Evolutionary conservation across 2,329 filamentous ascomycete species (phyloP).

Genomic region (Xylaria sp.): DNA sequence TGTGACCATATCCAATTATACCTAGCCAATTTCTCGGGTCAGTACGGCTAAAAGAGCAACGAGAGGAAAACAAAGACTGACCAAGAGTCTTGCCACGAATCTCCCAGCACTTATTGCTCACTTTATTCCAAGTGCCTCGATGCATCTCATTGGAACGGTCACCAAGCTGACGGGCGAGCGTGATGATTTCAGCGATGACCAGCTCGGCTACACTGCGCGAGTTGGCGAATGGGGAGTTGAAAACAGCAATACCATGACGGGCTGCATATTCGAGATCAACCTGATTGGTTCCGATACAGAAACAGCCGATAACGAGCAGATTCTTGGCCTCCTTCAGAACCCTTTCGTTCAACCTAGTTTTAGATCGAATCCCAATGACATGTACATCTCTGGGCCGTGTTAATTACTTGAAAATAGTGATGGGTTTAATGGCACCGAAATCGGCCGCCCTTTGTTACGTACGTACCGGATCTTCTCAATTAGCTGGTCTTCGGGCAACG

Average conservation of each 20-base stretch:
- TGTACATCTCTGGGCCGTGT: conserved; percentile 78
- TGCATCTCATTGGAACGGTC: conserved; percentile 97
- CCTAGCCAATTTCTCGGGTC: conserved; percentile 56
- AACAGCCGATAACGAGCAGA: conserved; percentile 94
- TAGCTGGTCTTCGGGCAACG: conserved; percentile 89
- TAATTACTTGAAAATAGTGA: conserved; percentile 5
- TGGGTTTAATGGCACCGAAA: background rate
- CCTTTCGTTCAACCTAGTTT: conserved; percentile 90
- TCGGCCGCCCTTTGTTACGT: background rate
- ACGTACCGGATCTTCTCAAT: conserved; percentile 94
- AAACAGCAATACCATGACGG: conserved; percentile 89
- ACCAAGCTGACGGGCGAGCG: conserved; percentile 87
- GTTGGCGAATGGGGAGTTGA: conserved; percentile 99
- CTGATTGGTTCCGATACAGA: conserved; percentile 98
- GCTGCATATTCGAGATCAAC: conserved; percentile 88
- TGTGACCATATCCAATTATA: conserved; percentile 97
- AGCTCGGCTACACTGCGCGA: conserved; percentile 96
- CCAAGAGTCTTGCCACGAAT: conserved; percentile 96
- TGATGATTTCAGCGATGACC: conserved; percentile 93
- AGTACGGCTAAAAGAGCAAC: background rate
- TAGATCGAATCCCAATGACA: conserved; percentile 97
- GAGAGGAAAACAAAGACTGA: conserved; percentile 49
- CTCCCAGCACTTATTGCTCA: conserved; percentile 96
- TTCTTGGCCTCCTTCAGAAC: conserved; percentile 92
- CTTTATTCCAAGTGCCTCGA: conserved; percentile 96